phyloP scores from a whole-genome alignment of 768 basidiomycete species.

The Suillus fuscotomentosus region DNA sequence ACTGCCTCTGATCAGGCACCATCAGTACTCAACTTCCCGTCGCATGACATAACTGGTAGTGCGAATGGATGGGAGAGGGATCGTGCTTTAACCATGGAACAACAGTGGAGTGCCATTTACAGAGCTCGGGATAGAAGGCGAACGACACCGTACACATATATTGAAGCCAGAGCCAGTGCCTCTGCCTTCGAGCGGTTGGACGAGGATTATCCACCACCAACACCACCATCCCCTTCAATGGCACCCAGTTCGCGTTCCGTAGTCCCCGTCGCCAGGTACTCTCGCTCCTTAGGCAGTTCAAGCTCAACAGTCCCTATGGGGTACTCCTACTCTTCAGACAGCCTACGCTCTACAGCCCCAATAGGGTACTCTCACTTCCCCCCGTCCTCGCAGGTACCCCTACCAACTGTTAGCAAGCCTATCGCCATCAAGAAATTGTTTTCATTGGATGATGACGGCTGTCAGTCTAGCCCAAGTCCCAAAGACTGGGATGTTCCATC shows the following conservation, averaged over 20 bases:
- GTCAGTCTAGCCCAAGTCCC: slow-evolving; percentile 23
- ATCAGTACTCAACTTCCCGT: slow-evolving; percentile 38
- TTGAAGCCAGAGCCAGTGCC: slow-evolving; percentile 21
- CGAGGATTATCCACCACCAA: slow-evolving; percentile 12
- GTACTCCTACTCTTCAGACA: slow-evolving; percentile 14
- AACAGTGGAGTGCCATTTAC: slow-evolving; percentile 27
- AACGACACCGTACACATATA: slow-evolving; percentile 9
- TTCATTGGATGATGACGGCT: slow-evolving; percentile 21
- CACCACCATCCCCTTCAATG: not conserved
- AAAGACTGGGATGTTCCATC: slow-evolving; percentile 18
- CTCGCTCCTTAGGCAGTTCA: slow-evolving; percentile 2
- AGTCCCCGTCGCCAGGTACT: slow-evolving; percentile 1
- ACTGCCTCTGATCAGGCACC: slow-evolving; percentile 43
- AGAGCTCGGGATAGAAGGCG: slow-evolving; percentile 25
- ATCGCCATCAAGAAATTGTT: slow-evolving; percentile 30
- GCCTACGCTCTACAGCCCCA: slow-evolving; percentile 6
- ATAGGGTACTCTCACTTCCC: slow-evolving; percentile 18
- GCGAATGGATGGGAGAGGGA: slow-evolving; percentile 21
- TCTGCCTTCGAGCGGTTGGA: slow-evolving; percentile 12
- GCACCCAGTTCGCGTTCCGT: slow-evolving; percentile 14
- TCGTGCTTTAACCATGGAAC: slow-evolving; percentile 23
- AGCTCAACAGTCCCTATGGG: slow-evolving; percentile 13
- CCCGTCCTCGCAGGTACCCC: slow-evolving; percentile 18
- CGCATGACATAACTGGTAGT: slow-evolving; percentile 21
- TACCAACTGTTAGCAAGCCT: slow-evolving; percentile 29